Evolutionary conservation across 2,329 filamentous ascomycete genomes (phyloP), one percentile per base, ranked within the genome.

Genomic region (Emergomyces africanus): DNA sequence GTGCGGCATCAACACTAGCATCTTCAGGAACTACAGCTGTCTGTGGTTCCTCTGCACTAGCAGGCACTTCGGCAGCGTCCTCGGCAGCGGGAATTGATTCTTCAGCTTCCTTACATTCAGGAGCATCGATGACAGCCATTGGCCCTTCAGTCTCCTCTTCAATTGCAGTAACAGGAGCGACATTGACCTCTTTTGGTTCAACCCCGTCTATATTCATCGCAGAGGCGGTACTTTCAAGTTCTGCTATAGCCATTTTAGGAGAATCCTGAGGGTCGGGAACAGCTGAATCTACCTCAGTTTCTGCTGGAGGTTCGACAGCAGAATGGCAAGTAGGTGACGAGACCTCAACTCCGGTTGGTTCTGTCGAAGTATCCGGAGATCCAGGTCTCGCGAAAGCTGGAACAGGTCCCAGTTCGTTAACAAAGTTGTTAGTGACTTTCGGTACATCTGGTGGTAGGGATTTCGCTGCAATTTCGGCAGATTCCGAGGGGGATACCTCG

Each of bases 141-240:
- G 20, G 14, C 4, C n/a, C 50, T 39, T 54, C 33, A n/a, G 15
- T 1, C 50, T 39, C 28, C 18, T 39, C 33, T 35, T 15, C n/a
- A n/a, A n/a, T n/a, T 15, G 37, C 50, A 33, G 54, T 41, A 10
- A 61, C 64, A n/a, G 54, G 44, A 37, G 53, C 46, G 42, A 59
- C 20, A 14, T 56, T 39, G 35, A 62, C 60, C 9, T 53, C 23
- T 4, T 25, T 53, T 56, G 28, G 23, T 44, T 53, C 5, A 1
- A 2, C 5, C 3, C 12, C 35, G 8, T 42, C 53, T 12, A 2
- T n/a, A n/a, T 42, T 25, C 33, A 49, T n/a, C 23, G 3, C 30
- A 18, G 55, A 10, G 9, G 12, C 0, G 6, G 25, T 28, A 8
- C 14, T 14, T 18, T 49, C 56, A 25, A 12, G 41, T 39, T 28